Evolutionary conservation across 148 eudicot species (phyloP).

Genomic region (Talinum fruticosum): DNA sequence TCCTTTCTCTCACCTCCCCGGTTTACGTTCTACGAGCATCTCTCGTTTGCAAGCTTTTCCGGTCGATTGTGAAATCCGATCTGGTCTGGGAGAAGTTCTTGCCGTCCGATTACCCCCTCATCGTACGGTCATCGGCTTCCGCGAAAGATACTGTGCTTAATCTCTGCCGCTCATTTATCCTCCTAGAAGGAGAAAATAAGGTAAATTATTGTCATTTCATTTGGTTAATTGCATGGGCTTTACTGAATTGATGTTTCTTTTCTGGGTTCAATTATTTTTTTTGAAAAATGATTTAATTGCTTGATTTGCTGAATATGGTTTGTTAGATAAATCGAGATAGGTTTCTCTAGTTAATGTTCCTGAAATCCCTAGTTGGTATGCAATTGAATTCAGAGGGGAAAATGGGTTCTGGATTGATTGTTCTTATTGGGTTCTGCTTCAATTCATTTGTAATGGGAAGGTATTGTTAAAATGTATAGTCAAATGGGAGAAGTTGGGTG

Average conservation of each 20-base stretch:
- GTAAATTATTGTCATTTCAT: neutral
- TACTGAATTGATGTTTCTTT: neutral
- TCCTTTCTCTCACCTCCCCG: conserved; percentile 31
- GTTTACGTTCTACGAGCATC: conserved; percentile 25
- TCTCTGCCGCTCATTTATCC: conserved; percentile 25
- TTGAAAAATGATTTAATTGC: neutral
- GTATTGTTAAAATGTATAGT: neutral
- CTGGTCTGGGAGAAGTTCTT: conserved; percentile 26
- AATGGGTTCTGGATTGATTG: neutral
- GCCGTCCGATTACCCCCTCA: conserved; percentile 21
- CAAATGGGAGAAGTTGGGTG: neutral
- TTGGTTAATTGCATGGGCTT: neutral
- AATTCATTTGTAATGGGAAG: neutral
- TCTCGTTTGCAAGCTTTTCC: conserved; percentile 19
- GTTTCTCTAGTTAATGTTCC: too few species aligned
- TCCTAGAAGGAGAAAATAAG: conserved; percentile 23
- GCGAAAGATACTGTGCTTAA: conserved; percentile 24
- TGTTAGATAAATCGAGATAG: neutral
- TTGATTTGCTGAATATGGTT: neutral
- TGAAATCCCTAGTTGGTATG: neutral
- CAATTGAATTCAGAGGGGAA: neutral
- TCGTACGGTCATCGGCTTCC: conserved; percentile 1
- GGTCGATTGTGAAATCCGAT: conserved; percentile 23
- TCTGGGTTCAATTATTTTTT: neutral
- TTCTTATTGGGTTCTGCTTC: neutral